Base-by-base conservation (phyloP, 2,329 filamentous ascomycete genomes). In the Neonectria hederae region DNA sequence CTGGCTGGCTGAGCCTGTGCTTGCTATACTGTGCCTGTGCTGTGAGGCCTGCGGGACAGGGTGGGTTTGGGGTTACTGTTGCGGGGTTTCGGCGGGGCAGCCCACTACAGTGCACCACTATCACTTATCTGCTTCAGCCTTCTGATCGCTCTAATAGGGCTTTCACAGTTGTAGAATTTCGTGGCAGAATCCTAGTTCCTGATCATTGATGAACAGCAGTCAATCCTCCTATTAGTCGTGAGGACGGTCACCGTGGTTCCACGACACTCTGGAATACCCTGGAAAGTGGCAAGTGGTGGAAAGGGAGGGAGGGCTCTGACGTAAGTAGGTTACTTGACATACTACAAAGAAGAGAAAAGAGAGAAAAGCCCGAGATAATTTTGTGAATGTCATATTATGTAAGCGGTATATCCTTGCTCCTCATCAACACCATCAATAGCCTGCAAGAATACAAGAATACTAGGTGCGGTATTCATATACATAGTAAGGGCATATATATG, bases 331-430 rank as follows among this genome's bases (percentile, higher is more conserved):
- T n/a, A n/a, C n/a, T n/a, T n/a, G n/a, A n/a, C n/a, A n/a, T n/a
- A n/a, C n/a, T n/a, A n/a, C 42, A 51, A 51, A 49, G 55, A 59
- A 51, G 59, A 51, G 61, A 59, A 45, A 40, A 32, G 49, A 54
- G 35, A 26, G 19, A 49, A 55, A 61, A n/a, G 35, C 42, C 40
- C n/a, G 14, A 51, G 60, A 68, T 63, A 66, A 55, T 69, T 74
- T 60, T 74, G 72, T 74, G 72, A 72, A 71, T 72, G 62, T 46
- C 53, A 73, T 73, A 73, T 73, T 73, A 73, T 73, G 72, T 74
- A 74, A 74, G 65, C 72, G 32, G 4, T n/a, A 9, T 40, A 45
- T 53, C 11, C 19, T 40, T 22, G 17, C 28, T 30, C 43, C 17
- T 19, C 52, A 61, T 17, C 30, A 38, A 14, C 32, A 19, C 14